Evolutionary conservation across 1,284 basidiomycete species (phyloP), one percentile per base, ranked within the genome.

Genomic region (Rhodotorula sp.): DNA sequence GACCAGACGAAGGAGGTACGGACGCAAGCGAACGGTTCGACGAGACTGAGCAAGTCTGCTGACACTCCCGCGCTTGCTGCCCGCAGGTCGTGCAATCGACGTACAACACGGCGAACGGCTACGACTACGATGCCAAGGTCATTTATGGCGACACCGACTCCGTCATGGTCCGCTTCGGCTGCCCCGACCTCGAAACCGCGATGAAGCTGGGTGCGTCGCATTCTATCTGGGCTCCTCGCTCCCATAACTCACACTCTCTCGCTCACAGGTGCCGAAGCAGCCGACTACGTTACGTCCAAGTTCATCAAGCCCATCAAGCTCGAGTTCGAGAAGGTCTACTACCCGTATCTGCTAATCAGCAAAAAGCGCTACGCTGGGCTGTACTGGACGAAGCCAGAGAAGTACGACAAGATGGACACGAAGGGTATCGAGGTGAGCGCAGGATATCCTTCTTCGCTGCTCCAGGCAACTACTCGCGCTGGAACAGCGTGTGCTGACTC

Each of bases 111-210:
- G 88, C 87, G 22, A 96, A 96, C 77, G 93, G 93, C 0, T 89
- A 90, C 76, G 82, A 86, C 40, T 86, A 94, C 77, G 88, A 96
- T 75, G 93, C 94, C 2, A 87, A 90, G 77, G 90, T 98, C 78
- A 91, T 98, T 68, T 98, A 98, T 76, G 94, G 94, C 74, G 94
- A 98, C 80, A 97, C 94, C 0, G 94, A 98, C 82, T 98, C 94
- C 1, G 93, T 98, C 78, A 98, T 97, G 94, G 90, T 96, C 58
- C 88, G 87, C 75, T 98, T 98, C 76, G 94, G 94, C 9, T 91
- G 92, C 51, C 86, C 85, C 9, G 92, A 97, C 76, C 82, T 98
- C 40, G 83, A 85, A 48, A 86, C 85, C 10, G 92, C 94, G 50
- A 97, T 97, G 94, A 84, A 86, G 53, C 82, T 96, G 26, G 94